A percentile compares a stretch with the other conserved stretches of the same genome.
Evolutionary conservation across 2,329 filamentous ascomycete genomes (phyloP).

Genomic region (Furcasterigmium sp.): DNA sequence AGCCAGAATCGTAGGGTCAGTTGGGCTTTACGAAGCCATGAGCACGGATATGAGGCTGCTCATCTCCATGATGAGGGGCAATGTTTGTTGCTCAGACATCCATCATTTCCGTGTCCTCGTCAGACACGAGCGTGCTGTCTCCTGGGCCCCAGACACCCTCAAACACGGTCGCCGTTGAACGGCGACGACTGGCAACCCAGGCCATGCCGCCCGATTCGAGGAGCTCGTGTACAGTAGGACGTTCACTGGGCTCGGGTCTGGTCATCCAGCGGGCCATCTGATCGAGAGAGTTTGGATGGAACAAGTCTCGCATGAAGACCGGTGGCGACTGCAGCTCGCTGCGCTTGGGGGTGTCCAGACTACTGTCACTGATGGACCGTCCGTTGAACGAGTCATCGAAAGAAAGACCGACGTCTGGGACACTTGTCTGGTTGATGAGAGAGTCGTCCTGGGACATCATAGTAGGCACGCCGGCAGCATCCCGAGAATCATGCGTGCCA

Average conservation of each 20-base stretch:
- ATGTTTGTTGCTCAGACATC: slow-evolving; percentile 37
- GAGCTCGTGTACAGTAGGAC: slow-evolving; percentile 71
- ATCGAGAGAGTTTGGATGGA: slow-evolving; percentile 72
- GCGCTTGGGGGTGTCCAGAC: slow-evolving; percentile 43
- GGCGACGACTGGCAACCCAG: slow-evolving; percentile 74
- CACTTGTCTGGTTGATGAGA: slow-evolving; percentile 8
- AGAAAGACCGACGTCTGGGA: slow-evolving; percentile 16
- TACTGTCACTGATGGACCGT: slow-evolving; percentile 19
- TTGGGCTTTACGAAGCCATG: slow-evolving; percentile 17
- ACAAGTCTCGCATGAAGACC: slow-evolving; percentile 78
- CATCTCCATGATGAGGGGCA: slow-evolving; percentile 8
- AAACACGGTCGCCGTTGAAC: slow-evolving; percentile 87
- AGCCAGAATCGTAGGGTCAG: slow-evolving; percentile 15
- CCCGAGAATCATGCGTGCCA: slow-evolving; percentile 4
- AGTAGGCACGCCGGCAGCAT: slow-evolving; percentile 11
- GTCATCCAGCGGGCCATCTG: slow-evolving; percentile 87
- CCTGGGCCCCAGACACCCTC: slow-evolving; percentile 93
- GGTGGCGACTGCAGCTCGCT: slow-evolving; percentile 60
- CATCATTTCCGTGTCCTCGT: slow-evolving; percentile 53
- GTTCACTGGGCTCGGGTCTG: slow-evolving; percentile 62
- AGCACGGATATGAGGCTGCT: slow-evolving; percentile 7
- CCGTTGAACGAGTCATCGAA: slow-evolving; percentile 28
- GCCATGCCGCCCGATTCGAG: slow-evolving; percentile 67
- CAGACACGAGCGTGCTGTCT: slow-evolving; percentile 31
- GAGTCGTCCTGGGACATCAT: slow-evolving; percentile 10